Evolutionary conservation across 352 stramenopile species (phyloP), one percentile per base, ranked within the genome.

Genomic region (Phytophthora vignae): DNA sequence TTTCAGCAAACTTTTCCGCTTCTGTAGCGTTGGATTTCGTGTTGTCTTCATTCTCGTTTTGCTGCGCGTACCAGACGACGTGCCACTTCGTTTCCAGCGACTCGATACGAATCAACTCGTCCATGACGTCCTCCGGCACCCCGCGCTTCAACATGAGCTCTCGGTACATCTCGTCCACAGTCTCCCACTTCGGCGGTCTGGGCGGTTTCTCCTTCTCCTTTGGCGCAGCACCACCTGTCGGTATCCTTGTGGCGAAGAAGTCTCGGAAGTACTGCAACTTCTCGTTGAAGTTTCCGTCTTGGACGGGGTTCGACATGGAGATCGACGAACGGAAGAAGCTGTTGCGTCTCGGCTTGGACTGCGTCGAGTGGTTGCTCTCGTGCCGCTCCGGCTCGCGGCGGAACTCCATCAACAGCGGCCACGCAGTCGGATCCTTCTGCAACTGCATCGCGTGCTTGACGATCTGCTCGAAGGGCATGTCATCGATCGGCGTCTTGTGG

Each of bases 131-230:
- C 40, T 96, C 88, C 0, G 88, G 88, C 17, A 96, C 88, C 42
- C 85, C 84, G 31, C 88, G 88, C 67, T 94, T 96, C 12, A 87
- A 31, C 38, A 96, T 82, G 55, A 96, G 46, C 3, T 96, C 87
- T 0, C 88, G 76, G 54, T 96, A 96, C 88, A 96, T 96, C 56
- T 96, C 85, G 52, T 96, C 88, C n/a, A 96, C 88, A 0, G 84
- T 92, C 14, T 92, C 88, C 36, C 74, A 73, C 55, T 83, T 87
- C 8, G 85, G 82, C 17, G 81, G 78, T 40, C 84, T 84, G 2
- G 79, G 73, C 0, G 84, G 79, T 54, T 92, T 93, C 38, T 92
- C 84, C 61, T 92, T 88, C n/a, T 78, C 66, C 55, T 93, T 94
- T 1, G 82, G 77, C 0, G 84, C 83, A 14, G 88, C 74, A 10